Conservation (phyloP, 192 early-diverging fungal species). For the Chytriomyces sp. region DNA sequence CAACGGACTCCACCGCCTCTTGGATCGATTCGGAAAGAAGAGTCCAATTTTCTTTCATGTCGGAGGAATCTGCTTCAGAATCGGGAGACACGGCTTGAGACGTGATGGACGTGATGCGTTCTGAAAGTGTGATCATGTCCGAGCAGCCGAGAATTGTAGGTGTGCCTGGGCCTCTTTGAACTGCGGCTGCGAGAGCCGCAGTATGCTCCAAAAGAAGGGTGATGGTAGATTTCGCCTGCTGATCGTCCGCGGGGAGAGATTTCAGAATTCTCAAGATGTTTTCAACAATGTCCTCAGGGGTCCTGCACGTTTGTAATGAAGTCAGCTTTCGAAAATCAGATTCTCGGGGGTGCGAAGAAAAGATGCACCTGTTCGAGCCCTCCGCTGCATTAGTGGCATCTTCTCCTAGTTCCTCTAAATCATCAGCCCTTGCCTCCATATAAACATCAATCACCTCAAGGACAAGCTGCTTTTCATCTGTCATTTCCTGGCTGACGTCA, state of each 20-base stretch:
- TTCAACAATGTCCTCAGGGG: constrained; percentile 35
- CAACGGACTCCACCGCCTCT: constrained; percentile 12
- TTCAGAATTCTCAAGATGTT: constrained; percentile 25
- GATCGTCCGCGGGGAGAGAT: constrained; percentile 36
- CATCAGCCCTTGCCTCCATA: constrained; percentile 43
- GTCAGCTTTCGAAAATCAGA: too few species aligned
- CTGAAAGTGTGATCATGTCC: constrained; percentile 19
- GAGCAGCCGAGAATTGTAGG: neutral
- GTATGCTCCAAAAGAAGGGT: constrained; percentile 26
- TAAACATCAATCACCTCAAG: constrained; percentile 38
- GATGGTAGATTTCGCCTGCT: neutral
- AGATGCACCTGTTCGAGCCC: neutral
- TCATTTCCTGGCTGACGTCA: neutral
- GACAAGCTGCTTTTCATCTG: constrained; percentile 32
- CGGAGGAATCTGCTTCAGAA: neutral
- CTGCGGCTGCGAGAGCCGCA: neutral
- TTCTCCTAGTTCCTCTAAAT: constrained; percentile 41
- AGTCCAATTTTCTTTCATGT: constrained; percentile 21
- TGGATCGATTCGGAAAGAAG: constrained; percentile 25
- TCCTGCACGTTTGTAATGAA: constrained; percentile 10
- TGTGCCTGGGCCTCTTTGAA: neutral
- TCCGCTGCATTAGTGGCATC: neutral
- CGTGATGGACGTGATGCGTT: constrained; percentile 3
- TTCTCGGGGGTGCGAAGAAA: neutral
- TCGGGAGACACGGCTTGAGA: neutral